phyloP scores from a whole-genome alignment of 306 rosid genomes.

The Datisca glomerata region DNA sequence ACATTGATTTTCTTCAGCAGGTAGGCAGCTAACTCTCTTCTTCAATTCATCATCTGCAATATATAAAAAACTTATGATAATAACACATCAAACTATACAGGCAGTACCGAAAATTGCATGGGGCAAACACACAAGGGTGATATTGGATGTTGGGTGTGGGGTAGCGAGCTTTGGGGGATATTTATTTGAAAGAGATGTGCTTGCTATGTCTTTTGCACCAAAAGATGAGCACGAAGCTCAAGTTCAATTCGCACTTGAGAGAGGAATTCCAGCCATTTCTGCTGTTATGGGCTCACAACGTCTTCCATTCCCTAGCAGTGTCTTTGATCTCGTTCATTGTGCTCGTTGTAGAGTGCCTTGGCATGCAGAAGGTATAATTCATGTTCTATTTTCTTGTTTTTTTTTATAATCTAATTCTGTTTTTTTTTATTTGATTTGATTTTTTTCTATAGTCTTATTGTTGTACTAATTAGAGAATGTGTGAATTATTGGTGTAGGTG shows the following conservation, averaged over 20 bases:
- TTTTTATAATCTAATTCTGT: neutral
- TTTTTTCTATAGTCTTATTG: no score
- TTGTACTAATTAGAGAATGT: no score
- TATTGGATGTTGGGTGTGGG: slow-evolving; percentile 90
- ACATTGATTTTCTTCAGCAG: slow-evolving; percentile 74
- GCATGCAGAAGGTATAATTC: slow-evolving; percentile 56
- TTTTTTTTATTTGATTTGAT: no score
- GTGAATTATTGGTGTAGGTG: slow-evolving; percentile 56
- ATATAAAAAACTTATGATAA: neutral
- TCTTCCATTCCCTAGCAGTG: slow-evolving; percentile 67
- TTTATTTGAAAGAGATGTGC: slow-evolving; percentile 69
- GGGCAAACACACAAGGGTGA: slow-evolving; percentile 69
- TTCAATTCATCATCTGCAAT: neutral
- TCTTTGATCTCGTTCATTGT: slow-evolving; percentile 65
- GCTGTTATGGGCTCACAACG: slow-evolving; percentile 97
- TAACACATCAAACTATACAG: slow-evolving; percentile 27
- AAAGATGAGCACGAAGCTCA: slow-evolving; percentile 97
- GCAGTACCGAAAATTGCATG: slow-evolving; percentile 52
- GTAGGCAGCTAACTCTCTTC: slow-evolving; percentile 13
- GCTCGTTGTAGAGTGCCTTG: slow-evolving; percentile 94
- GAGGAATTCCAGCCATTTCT: slow-evolving; percentile 89
- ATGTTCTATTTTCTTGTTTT: neutral
- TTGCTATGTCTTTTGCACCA: slow-evolving; percentile 88
- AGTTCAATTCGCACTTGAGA: slow-evolving; percentile 88
- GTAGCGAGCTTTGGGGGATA: slow-evolving; percentile 94